These are phyloP conservation scores for Stephania yunnanensis DNA, from an alignment of 164 flowering plant species.

Conservation along the genomic window DNA sequence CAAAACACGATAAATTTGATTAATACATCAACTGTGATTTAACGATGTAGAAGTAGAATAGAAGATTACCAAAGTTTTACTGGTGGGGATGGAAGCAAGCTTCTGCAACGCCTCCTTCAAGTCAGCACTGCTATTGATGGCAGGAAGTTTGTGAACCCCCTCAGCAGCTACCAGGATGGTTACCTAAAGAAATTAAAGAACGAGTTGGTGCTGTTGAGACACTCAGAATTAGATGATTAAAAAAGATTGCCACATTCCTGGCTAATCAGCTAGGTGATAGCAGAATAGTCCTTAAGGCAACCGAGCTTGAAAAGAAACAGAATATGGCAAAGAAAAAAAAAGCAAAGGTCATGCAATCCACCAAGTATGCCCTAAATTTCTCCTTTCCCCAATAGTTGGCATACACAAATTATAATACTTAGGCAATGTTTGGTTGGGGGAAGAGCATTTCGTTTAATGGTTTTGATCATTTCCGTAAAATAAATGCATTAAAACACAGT, in stretches of 20 bases:
- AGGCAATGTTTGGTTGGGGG: too few species aligned
- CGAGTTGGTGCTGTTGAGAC: neutral
- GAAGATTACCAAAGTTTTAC: conserved; percentile 52
- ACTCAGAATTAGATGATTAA: neutral
- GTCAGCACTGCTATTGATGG: conserved; percentile 65
- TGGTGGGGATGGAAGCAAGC: conserved; percentile 74
- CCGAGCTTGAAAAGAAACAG: neutral
- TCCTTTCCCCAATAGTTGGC: neutral
- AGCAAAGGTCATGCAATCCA: neutral
- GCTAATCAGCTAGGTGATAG: neutral
- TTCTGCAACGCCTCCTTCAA: conserved; percentile 86
- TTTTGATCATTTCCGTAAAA: neutral
- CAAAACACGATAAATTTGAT: too few species aligned
- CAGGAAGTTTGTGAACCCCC: conserved; percentile 69
- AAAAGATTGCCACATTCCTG: neutral
- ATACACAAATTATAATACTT: neutral
- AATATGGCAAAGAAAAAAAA: neutral
- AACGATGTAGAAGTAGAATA: too few species aligned
- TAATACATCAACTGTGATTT: too few species aligned
- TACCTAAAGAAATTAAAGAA: conserved; percentile 37
- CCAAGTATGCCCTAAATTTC: neutral
- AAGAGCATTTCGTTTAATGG: too few species aligned
- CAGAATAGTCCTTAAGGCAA: neutral
- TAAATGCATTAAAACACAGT: neutral
- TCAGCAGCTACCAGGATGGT: conserved; percentile 89